Conservation (phyloP, 495 filamentous ascomycete species). For the Penicillium crystallinum region DNA sequence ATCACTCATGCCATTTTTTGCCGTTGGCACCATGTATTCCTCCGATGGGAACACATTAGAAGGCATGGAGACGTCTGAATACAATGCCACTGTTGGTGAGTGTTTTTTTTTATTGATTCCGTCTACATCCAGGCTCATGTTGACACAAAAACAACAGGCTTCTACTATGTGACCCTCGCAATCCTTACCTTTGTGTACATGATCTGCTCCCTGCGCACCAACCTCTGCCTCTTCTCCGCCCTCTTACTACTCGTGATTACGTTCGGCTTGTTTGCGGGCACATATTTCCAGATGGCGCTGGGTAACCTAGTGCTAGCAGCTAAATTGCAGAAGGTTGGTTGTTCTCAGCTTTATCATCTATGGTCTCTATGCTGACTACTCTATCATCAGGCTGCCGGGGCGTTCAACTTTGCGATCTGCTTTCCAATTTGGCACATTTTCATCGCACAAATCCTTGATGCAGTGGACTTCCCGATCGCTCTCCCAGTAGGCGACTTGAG, state of each 20-base stretch:
- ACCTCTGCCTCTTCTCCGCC: slow-evolving; percentile 61
- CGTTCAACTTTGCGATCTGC: slow-evolving; percentile 50
- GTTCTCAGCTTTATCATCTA: background rate
- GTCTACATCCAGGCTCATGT: background rate
- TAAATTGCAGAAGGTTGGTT: slow-evolving; percentile 31
- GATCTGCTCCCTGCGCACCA: slow-evolving; percentile 66
- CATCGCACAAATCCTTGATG: slow-evolving; percentile 54
- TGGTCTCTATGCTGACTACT: background rate
- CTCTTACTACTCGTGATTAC: slow-evolving; percentile 56
- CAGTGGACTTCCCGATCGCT: slow-evolving; percentile 35
- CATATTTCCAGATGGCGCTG: slow-evolving; percentile 48
- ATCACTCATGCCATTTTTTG: slow-evolving; percentile 29
- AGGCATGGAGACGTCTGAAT: slow-evolving; percentile 24
- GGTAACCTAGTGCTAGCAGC: slow-evolving; percentile 34
- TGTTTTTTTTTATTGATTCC: slow-evolving; percentile 12
- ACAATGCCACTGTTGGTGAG: slow-evolving; percentile 52
- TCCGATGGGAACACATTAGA: slow-evolving; percentile 26
- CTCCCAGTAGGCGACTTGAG: slow-evolving; percentile 36
- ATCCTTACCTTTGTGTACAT: slow-evolving; percentile 62
- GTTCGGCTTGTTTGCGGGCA: slow-evolving; percentile 53
- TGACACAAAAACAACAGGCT: slow-evolving; percentile 8
- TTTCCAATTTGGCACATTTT: slow-evolving; percentile 64
- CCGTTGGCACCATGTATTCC: slow-evolving; percentile 30
- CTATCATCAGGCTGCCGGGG: slow-evolving; percentile 24
- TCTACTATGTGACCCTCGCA: slow-evolving; percentile 29